Evolutionary conservation across 148 eudicot genomes (phyloP).

Genomic region (Talinum fruticosum): DNA sequence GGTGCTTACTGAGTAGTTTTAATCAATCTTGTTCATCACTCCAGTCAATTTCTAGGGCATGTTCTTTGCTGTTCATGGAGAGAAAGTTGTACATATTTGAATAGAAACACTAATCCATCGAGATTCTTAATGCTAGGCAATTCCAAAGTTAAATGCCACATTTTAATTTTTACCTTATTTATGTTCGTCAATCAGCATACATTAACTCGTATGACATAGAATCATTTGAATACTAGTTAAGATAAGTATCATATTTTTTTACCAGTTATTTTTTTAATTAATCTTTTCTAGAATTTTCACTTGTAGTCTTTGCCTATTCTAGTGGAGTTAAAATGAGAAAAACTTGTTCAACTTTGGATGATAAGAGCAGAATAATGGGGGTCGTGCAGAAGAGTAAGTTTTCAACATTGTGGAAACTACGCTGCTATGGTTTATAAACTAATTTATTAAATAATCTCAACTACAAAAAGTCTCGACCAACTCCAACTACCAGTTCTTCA

Average conservation of each 20-base stretch:
- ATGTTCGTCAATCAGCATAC: no score
- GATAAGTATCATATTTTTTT: no score
- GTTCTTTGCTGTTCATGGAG: not conserved
- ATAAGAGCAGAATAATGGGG: not conserved
- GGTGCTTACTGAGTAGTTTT: not conserved
- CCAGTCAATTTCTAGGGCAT: not conserved
- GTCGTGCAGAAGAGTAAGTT: not conserved
- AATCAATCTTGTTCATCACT: not conserved
- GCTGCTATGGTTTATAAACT: not conserved
- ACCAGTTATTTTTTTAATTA: no score
- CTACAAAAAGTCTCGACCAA: not conserved
- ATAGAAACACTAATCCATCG: not conserved
- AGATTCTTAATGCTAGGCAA: not conserved
- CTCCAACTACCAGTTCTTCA: slow-evolving; percentile 1
- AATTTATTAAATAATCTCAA: no score
- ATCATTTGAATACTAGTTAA: no score
- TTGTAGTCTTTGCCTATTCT: no score
- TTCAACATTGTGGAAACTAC: not conserved
- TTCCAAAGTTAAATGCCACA: no score
- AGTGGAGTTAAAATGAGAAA: no score
- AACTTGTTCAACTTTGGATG: no score
- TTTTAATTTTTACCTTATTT: no score
- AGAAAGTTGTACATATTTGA: not conserved
- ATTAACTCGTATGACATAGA: no score
- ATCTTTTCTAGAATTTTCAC: no score